Percentiles rank a stretch among this genome's conserved stretches.
phyloP scores from a whole-genome alignment of 768 basidiomycete species.

The Rhizopogon vesiculosus region DNA sequence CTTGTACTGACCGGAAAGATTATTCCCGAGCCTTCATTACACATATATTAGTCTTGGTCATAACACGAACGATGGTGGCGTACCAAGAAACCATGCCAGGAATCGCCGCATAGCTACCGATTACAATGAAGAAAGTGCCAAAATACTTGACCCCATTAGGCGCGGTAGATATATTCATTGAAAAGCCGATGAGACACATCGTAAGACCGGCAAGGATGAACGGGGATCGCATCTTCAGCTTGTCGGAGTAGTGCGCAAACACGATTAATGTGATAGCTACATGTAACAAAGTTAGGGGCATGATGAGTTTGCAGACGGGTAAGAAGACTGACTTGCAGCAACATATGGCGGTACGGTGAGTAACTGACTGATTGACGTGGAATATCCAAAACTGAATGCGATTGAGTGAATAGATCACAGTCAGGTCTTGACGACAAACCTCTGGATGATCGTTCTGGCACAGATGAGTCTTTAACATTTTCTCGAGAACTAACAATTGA shows the following conservation, averaged over 20 bases:
- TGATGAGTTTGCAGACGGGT: background rate
- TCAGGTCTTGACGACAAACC: slow-evolving; percentile 1
- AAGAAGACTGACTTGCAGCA: slow-evolving; percentile 46
- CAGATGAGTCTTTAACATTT: background rate
- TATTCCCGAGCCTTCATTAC: slow-evolving; percentile 36
- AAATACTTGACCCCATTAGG: slow-evolving; percentile 49
- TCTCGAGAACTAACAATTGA: slow-evolving; percentile 6
- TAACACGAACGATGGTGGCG: too few relatives aligned
- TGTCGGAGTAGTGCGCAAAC: slow-evolving; percentile 57
- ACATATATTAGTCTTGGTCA: too few relatives aligned
- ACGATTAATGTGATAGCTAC: slow-evolving; percentile 44
- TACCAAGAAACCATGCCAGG: slow-evolving; percentile 59
- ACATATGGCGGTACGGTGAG: slow-evolving; percentile 64
- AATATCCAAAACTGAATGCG: slow-evolving; percentile 46
- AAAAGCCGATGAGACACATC: too few relatives aligned
- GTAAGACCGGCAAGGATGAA: slow-evolving; percentile 33
- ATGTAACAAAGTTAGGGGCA: background rate
- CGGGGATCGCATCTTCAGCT: slow-evolving; percentile 20
- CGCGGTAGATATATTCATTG: too few relatives aligned
- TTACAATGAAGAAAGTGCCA: slow-evolving; percentile 29
- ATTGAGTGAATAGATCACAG: background rate
- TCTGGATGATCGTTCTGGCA: slow-evolving; percentile 6
- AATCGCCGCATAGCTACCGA: slow-evolving; percentile 51
- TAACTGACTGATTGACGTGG: slow-evolving; percentile 49
- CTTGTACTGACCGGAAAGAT: slow-evolving; percentile 64